A percentile compares a stretch with the other conserved stretches of the same genome.
phyloP scores from a whole-genome alignment of 2,329 filamentous ascomycete species.

The Rutstroemia sp. region DNA sequence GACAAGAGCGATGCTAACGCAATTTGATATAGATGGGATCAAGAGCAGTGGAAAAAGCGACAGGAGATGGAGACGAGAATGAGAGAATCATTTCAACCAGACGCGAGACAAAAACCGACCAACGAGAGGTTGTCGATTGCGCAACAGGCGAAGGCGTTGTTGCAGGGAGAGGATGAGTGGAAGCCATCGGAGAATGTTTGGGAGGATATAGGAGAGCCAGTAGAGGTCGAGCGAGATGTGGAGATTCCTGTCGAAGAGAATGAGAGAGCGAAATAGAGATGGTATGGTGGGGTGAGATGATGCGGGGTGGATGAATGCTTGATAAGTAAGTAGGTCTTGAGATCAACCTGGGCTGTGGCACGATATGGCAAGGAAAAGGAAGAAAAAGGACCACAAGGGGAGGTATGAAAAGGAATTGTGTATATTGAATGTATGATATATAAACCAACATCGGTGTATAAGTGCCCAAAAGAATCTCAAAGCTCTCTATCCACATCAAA shows the following conservation, averaged over 20 bases:
- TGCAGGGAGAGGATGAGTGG: slow-evolving; percentile 57
- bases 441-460: too few relatives aligned
- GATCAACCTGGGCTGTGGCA: too few relatives aligned
- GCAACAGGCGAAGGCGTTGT: slow-evolving; percentile 54
- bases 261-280: too few relatives aligned
- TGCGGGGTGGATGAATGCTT: too few relatives aligned
- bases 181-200: slow-evolving; percentile 19
- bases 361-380: too few relatives aligned
- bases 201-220: slow-evolving; percentile 30
- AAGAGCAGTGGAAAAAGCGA: slow-evolving; percentile 31
- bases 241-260: slow-evolving; percentile 6
- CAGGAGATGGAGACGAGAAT: slow-evolving; percentile 1
- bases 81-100: slow-evolving; percentile 28
- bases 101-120: slow-evolving; percentile 25
- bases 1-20: background rate
- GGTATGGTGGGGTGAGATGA: too few relatives aligned
- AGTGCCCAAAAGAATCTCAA: too few relatives aligned
- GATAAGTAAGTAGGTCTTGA: too few relatives aligned
- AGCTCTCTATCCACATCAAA: background rate
- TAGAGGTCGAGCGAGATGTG: slow-evolving; percentile 27
- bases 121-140: slow-evolving; percentile 39
- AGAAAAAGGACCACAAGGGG: too few relatives aligned
- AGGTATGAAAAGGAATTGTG: too few relatives aligned
- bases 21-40: slow-evolving; percentile 46
- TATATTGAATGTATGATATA: too few relatives aligned